A percentile compares a stretch with the other conserved stretches of the same genome.
Evolutionary conservation across 768 basidiomycete species (phyloP).

Genomic region (Rhodotorula diobovata): DNA sequence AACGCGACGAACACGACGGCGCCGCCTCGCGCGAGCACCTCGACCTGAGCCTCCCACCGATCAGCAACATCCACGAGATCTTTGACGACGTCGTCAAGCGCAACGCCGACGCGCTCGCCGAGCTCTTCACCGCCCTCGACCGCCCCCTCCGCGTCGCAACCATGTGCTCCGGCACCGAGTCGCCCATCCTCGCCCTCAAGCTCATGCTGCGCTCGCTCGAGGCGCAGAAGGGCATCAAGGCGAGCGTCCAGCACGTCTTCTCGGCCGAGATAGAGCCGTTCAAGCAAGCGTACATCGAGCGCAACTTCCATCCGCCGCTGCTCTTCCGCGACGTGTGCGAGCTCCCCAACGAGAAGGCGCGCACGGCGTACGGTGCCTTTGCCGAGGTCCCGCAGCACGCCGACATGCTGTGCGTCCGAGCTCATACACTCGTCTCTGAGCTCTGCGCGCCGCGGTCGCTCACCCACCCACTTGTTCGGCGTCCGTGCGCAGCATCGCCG

Average conservation of each 20-base stretch:
- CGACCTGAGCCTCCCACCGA: conserved; percentile 56
- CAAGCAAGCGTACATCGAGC: conserved; percentile 88
- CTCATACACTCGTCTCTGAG: not conserved
- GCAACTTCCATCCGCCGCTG: conserved; percentile 87
- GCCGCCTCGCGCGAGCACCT: conserved; percentile 2
- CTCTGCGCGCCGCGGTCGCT: not conserved
- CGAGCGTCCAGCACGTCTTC: conserved; percentile 58
- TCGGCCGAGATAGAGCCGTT: conserved; percentile 67
- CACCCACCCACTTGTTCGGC: not conserved
- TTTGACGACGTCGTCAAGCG: conserved; percentile 68
- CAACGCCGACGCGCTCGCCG: conserved; percentile 53
- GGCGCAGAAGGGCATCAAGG: conserved; percentile 69
- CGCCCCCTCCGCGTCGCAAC: conserved; percentile 88
- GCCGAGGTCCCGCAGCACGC: conserved; percentile 83
- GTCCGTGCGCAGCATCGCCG: conserved; percentile 57
- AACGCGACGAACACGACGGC: not conserved
- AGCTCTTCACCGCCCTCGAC: conserved; percentile 47
- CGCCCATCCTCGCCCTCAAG: conserved; percentile 82
- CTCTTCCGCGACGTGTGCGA: conserved; percentile 93
- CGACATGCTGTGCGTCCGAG: conserved; percentile 58
- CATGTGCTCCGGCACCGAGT: conserved; percentile 93
- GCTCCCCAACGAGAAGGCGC: conserved; percentile 58
- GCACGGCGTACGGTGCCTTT: conserved; percentile 85
- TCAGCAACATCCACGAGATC: conserved; percentile 65
- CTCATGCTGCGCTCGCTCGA: conserved; percentile 72